Base-by-base conservation (phyloP, 768 basidiomycete species). In the Daedaleopsis sinensis region DNA sequence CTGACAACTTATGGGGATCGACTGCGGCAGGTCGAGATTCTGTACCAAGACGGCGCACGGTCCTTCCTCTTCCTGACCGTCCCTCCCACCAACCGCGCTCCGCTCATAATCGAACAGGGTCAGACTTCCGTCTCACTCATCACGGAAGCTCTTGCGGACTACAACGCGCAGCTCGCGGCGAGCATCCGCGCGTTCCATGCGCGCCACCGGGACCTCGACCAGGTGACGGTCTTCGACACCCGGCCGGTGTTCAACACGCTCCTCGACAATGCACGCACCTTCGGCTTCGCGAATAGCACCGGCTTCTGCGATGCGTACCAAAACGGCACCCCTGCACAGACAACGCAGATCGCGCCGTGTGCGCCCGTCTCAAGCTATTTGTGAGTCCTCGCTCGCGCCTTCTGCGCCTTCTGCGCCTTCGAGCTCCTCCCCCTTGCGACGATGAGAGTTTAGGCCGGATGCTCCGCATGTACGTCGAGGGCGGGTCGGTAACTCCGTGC, bases 341-440 rank as follows among this genome's bases (percentile, higher is more conserved):
- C 80, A n/a, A 85, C 84, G 42, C 84, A 87, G 71, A 77, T 80
- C 13, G 70, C 77, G 8, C 81, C 81, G 2, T 88, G 84, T 68
- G 85, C 84, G 15, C 87, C 86, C 3, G 86, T 84, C 32, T 84
- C 83, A 19, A 86, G 77, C 50, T 88, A 87, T 69, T 88, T 88
- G 86, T 86, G 68, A 76, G 84, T 77, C 15, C 6, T 18, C 39
- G 13, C 39, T 18, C 18, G 13, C 39, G 18, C 5, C 18, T 42
- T 18, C 39, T 18, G 39, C 10, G 10, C 3, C 2, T 11, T 10
- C 18, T 42, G 39, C 11, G 39, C 39, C n/a, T 42, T 42, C 39
- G 39, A 18, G 39, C 39, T 42, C 18, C 39, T 3, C 21, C 55
- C 35, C 48, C 3, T 35, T 24, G 27, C 24, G 24, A 48, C 47